Conservation (phyloP, 805 yeast genomes). For the Torulaspora microellipsoides region DNA sequence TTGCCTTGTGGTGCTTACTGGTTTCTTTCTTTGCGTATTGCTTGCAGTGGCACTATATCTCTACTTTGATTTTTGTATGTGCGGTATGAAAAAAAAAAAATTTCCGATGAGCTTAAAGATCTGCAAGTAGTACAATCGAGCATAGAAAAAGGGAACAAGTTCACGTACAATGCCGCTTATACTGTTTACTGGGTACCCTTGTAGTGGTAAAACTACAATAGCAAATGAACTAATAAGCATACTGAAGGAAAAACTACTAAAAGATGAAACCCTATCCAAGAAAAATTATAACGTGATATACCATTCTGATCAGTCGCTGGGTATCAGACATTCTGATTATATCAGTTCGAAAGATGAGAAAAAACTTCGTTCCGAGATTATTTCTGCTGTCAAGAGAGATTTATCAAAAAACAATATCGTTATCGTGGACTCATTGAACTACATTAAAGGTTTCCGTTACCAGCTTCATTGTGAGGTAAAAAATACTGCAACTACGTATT, state of each 20-base stretch:
- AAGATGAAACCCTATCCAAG: slow-evolving; percentile 38
- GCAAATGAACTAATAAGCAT: slow-evolving; percentile 50
- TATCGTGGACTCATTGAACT: slow-evolving; percentile 77
- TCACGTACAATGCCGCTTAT: slow-evolving; percentile 67
- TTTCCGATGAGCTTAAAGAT: slow-evolving; percentile 3
- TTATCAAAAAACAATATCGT: slow-evolving; percentile 66
- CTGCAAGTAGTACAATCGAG: not conserved
- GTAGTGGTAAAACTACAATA: slow-evolving; percentile 76
- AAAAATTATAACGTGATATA: slow-evolving; percentile 53
- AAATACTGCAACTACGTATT: slow-evolving; percentile 71
- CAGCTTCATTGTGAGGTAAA: slow-evolving; percentile 94
- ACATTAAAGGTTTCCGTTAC: slow-evolving; percentile 92
- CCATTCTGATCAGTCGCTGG: slow-evolving; percentile 75
- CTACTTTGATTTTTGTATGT: slow-evolving; percentile 1
- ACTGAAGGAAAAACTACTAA: slow-evolving; percentile 44
- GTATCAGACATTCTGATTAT: slow-evolving; percentile 65
- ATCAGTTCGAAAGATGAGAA: slow-evolving; percentile 73
- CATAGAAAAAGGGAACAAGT: not conserved
- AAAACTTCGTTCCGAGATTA: slow-evolving; percentile 74
- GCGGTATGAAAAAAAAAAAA: slow-evolving; percentile 2
- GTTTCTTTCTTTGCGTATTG: not conserved
- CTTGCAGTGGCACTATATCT: not conserved
- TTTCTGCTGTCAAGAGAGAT: slow-evolving; percentile 84
- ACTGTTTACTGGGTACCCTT: slow-evolving; percentile 78
- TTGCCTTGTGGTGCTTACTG: too few species aligned